Conservation (phyloP, 2,329 filamentous ascomycete genomes). For the Lizonia empirigonia region DNA sequence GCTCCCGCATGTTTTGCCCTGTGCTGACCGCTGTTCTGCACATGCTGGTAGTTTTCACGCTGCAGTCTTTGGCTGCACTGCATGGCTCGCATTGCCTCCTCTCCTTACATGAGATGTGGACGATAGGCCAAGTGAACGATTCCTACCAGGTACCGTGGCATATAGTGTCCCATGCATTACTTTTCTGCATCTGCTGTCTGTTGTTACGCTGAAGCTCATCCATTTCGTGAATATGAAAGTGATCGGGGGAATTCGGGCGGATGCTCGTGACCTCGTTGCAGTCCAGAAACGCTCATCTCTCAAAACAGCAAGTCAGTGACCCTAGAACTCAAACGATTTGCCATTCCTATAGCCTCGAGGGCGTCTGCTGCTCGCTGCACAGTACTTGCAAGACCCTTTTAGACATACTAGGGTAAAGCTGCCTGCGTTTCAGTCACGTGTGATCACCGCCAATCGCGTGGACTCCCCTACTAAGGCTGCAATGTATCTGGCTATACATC, state of each 20-base stretch:
- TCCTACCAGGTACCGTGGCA: too few relatives aligned
- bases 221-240: neutral
- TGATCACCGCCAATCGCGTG: neutral
- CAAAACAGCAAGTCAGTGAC: too few relatives aligned
- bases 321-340: too few relatives aligned
- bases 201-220: neutral
- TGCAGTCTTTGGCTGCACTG: constrained; percentile 1
- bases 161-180: neutral
- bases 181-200: neutral
- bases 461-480: neutral
- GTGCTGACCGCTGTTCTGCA: constrained; percentile 18
- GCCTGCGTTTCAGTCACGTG: neutral
- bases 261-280: neutral
- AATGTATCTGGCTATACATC: neutral
- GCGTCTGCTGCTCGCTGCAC: neutral
- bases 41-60: neutral
- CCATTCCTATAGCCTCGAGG: too few relatives aligned
- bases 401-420: neutral
- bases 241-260: too few relatives aligned
- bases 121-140: too few relatives aligned
- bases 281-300: neutral
- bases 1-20: neutral
- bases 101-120: neutral
- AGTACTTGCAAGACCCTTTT: neutral
- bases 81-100: neutral